A percentile compares a stretch with the other conserved stretches of the same genome.
phyloP scores from a whole-genome alignment of 352 stramenopile genomes.

The Phytophthora ohioensis region DNA sequence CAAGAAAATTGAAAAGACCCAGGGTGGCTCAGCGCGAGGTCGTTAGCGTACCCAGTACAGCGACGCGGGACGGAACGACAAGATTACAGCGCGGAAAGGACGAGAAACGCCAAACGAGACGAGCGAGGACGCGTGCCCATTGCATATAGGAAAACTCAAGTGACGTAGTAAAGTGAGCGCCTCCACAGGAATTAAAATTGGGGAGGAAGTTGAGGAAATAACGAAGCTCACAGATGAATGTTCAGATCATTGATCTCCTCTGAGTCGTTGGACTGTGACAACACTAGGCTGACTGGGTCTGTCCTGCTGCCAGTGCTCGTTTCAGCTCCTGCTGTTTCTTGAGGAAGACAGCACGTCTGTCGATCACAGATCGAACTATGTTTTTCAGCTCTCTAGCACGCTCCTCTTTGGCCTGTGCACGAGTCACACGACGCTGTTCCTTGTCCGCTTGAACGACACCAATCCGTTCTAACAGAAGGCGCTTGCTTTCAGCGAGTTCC shows the following conservation, averaged over 20 bases:
- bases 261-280: conserved; percentile 7
- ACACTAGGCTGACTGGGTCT: conserved; percentile 34
- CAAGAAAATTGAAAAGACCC: conserved; percentile 41
- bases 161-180: conserved; percentile 54
- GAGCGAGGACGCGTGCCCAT: conserved; percentile 21
- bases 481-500: conserved; percentile 43
- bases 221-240: conserved; percentile 54
- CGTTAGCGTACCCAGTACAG: conserved; percentile 27
- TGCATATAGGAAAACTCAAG: conserved; percentile 54
- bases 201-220: conserved; percentile 49
- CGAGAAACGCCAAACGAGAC: conserved; percentile 12
- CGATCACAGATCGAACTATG: conserved; percentile 42
- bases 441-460: conserved; percentile 30
- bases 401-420: conserved; percentile 45
- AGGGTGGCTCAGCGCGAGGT: conserved; percentile 28
- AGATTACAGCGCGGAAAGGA: conserved; percentile 24
- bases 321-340: conserved; percentile 45
- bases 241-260: conserved; percentile 17
- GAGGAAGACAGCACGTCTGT: conserved; percentile 44
- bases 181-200: conserved; percentile 49
- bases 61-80: conserved; percentile 12
- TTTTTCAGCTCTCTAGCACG: conserved; percentile 43
- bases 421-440: conserved; percentile 39
- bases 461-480: conserved; percentile 44
- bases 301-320: conserved; percentile 31